A percentile compares a stretch with the other conserved stretches of the same genome.
These are phyloP conservation scores for Melampsora americana DNA, from an alignment of 1,284 basidiomycete genomes.

Conservation along the genomic window DNA sequence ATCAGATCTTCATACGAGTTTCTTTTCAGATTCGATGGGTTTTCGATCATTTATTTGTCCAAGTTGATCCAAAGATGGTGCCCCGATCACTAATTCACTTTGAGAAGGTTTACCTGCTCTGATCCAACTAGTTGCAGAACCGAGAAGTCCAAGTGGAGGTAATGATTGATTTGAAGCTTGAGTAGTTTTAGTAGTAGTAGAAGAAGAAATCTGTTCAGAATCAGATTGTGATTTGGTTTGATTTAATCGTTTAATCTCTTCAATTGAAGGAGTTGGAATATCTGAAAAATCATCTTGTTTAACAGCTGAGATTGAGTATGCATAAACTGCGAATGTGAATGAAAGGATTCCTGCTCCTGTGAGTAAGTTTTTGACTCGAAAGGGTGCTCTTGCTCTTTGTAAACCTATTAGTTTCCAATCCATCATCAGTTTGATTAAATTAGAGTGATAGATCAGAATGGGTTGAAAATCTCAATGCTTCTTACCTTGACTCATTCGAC, in stretches of 20 bases:
- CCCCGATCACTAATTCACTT: conserved; percentile 3
- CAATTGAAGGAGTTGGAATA: conserved; percentile 28
- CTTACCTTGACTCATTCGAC: conserved; percentile 34
- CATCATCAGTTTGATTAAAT: background rate
- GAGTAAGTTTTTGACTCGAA: conserved; percentile 26
- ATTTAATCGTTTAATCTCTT: conserved; percentile 20
- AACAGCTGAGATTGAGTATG: conserved; percentile 33
- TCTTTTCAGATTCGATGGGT: conserved; percentile 3
- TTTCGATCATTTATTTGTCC: conserved; percentile 16
- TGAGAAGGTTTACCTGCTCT: background rate
- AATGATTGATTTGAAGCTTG: background rate
- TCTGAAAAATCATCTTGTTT: conserved; percentile 40
- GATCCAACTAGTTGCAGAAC: conserved; percentile 16
- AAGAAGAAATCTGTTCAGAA: background rate
- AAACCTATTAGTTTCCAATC: background rate
- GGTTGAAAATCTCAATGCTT: background rate
- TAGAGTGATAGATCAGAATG: background rate
- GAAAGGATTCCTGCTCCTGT: conserved; percentile 28
- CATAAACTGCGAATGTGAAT: conserved; percentile 32
- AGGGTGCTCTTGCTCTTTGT: conserved; percentile 25
- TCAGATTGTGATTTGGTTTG: background rate
- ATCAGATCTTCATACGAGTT: background rate
- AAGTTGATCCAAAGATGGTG: conserved; percentile 23
- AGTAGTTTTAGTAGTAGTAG: background rate
- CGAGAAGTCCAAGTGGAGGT: conserved; percentile 13